Evolutionary conservation across 116 monocot species (phyloP).

Genomic region (Cymodocea nodosa): DNA sequence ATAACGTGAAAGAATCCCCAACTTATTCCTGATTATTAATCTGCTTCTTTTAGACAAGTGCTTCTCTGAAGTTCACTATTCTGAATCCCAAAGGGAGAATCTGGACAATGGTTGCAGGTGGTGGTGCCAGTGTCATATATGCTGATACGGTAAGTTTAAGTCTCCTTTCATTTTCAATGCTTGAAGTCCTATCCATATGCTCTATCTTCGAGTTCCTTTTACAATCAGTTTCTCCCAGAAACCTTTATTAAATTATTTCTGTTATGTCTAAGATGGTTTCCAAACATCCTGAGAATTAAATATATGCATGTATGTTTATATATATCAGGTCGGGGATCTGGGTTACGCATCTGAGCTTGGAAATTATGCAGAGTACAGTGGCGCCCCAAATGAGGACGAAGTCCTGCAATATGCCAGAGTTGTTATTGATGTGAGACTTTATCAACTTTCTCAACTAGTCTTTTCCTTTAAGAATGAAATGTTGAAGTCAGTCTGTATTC

Average conservation of each 20-base stretch:
- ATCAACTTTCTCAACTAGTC: too few species aligned
- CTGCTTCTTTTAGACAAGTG: constrained; percentile 55
- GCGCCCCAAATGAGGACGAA: constrained; percentile 91
- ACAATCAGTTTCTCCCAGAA: background rate
- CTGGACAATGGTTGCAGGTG: constrained; percentile 92
- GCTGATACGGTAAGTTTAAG: constrained; percentile 59
- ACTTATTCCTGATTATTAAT: background rate
- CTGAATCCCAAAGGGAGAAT: constrained; percentile 84
- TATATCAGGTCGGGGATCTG: constrained; percentile 57
- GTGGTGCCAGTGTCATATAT: constrained; percentile 89
- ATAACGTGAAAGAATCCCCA: background rate
- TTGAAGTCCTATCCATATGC: background rate
- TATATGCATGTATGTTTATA: background rate
- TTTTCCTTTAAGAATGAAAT: too few species aligned
- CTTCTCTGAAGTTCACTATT: constrained; percentile 87
- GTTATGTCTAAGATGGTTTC: too few species aligned
- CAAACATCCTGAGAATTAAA: too few species aligned
- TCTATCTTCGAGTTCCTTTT: background rate
- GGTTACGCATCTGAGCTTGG: constrained; percentile 85
- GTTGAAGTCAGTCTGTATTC: background rate
- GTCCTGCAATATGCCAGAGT: constrained; percentile 89
- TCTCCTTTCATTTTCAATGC: background rate
- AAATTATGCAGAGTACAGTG: constrained; percentile 93
- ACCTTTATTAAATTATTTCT: background rate
- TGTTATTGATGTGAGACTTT: constrained; percentile 55